Base-by-base conservation (phyloP, 805 yeast species). In the Cyberlindnera mississippiensis region DNA sequence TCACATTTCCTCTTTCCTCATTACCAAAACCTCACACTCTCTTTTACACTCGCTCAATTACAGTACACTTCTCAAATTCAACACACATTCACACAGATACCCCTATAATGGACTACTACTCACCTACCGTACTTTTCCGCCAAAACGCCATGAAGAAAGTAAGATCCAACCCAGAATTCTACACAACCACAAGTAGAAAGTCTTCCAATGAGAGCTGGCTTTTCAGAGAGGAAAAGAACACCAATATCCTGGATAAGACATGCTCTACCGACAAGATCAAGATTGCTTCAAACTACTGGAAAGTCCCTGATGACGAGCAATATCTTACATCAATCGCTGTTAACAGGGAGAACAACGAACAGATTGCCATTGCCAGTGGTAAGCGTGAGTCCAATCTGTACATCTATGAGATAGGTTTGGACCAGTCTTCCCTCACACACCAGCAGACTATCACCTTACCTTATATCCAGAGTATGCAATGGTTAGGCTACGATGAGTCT, bases 401-500 rank as follows among this genome's bases (percentile, higher is more conserved):
- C 48, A 69, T 80, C 30, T 80, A 75, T 52, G 70, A 70, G 37
- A 53, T 77, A 38, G 71, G 72, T 46, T 43, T 64, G 10, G 49
- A 60, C 2, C 58, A 62, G 26, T 67, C 66, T 45, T 62, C 66
- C 32, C 60, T 80, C 36, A 73, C 80, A 19, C 85, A 80, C 57
- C 71, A 75, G 42, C 73, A 73, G 48, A 76, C 83, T n/a, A 76
- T 80, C 37, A 51, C 80, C 0, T 59, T 80, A 24, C 81, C 85
- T 2, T 70, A 73, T 49, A 75, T 79, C 20, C 67, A 74, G 42
- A 64, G 75, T 2, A 56, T 77, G 59, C 66, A 72, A 46, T 80
- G 85, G 82, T 63, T 76, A 12, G 72, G 72, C 3, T 59, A 63
- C 29, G 59, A 59, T 17, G 50, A 49, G 15, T 56, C 58, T 26